Conservation (phyloP, 2,329 filamentous ascomycete genomes). For the Phialocephala subalpina region DNA sequence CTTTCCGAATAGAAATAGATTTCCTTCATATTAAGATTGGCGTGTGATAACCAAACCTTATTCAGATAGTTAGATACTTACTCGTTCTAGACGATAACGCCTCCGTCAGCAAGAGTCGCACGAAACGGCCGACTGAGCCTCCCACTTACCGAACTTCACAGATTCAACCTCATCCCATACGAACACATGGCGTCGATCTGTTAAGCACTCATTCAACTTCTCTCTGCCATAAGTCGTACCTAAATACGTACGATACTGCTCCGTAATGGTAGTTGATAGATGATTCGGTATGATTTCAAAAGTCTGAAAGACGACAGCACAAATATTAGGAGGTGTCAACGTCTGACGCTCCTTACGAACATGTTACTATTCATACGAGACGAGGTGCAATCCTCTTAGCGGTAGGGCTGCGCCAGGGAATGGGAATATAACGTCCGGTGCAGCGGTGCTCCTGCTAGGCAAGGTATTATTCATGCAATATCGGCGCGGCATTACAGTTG, state of each 20-base stretch:
- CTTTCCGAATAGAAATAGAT: too few species aligned
- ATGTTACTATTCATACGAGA: slow-evolving; percentile 17
- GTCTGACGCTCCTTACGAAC: slow-evolving; percentile 19
- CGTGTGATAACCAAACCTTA: too few species aligned
- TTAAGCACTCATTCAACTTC: slow-evolving; percentile 15
- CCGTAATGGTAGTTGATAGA: slow-evolving; percentile 6
- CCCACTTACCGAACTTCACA: too few species aligned
- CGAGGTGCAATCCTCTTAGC: background rate
- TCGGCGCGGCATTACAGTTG: background rate
- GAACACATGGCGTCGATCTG: slow-evolving; percentile 6
- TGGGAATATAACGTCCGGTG: slow-evolving; percentile 1
- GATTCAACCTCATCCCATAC: slow-evolving; percentile 4
- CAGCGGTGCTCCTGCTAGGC: background rate
- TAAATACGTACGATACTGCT: slow-evolving; percentile 2
- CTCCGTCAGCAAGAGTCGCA: too few species aligned
- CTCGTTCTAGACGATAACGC: too few species aligned
- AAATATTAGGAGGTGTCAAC: slow-evolving; percentile 21
- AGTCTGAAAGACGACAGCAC: slow-evolving; percentile 22
- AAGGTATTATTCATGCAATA: background rate
- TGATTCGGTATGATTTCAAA: slow-evolving; percentile 18
- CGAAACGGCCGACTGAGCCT: too few species aligned
- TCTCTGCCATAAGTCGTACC: slow-evolving; percentile 4
- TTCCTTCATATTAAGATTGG: too few species aligned
- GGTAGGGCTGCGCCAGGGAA: background rate
- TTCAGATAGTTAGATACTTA: too few species aligned